phyloP scores from a whole-genome alignment of 2,329 filamentous ascomycete genomes.

The Colletotrichum noveboracense region DNA sequence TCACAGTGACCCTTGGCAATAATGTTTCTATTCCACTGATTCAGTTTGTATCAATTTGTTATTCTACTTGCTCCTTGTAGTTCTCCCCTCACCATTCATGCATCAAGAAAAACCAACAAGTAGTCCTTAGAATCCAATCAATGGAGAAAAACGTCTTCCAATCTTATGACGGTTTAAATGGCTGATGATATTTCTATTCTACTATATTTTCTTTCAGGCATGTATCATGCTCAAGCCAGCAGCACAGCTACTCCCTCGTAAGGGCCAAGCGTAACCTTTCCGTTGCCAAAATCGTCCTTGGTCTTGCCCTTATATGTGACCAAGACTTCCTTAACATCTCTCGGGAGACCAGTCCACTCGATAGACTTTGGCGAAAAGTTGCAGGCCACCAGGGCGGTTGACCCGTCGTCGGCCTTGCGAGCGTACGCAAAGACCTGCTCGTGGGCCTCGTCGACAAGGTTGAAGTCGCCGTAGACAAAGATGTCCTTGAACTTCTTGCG shows the following conservation, averaged over 20 bases:
- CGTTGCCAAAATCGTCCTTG: constrained; percentile 28
- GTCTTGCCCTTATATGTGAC: constrained; percentile 36
- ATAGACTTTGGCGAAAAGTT: constrained; percentile 41
- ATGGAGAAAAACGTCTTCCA: background rate
- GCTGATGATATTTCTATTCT: background rate
- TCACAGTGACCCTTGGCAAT: background rate
- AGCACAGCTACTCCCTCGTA: constrained; percentile 42
- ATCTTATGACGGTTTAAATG: background rate
- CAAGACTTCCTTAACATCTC: constrained; percentile 35
- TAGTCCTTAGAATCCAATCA: background rate
- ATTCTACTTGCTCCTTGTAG: background rate
- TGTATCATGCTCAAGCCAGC: constrained; percentile 18
- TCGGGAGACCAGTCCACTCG: constrained; percentile 31
- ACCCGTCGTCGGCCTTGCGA: constrained; percentile 34
- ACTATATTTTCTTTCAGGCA: background rate
- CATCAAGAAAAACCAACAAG: too few species aligned
- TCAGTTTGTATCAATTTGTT: background rate
- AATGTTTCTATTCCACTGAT: background rate
- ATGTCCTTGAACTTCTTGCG: constrained; percentile 67
- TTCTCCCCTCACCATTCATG: background rate
- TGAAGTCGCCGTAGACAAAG: constrained; percentile 68
- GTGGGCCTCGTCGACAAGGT: constrained; percentile 40
- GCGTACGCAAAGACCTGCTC: constrained; percentile 43
- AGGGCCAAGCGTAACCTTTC: constrained; percentile 35
- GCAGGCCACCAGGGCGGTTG: constrained; percentile 39